A percentile compares a stretch with the other conserved stretches of the same genome.
phyloP scores from a whole-genome alignment of 2,329 filamentous ascomycete species.

The Colletotrichum tofieldiae region DNA sequence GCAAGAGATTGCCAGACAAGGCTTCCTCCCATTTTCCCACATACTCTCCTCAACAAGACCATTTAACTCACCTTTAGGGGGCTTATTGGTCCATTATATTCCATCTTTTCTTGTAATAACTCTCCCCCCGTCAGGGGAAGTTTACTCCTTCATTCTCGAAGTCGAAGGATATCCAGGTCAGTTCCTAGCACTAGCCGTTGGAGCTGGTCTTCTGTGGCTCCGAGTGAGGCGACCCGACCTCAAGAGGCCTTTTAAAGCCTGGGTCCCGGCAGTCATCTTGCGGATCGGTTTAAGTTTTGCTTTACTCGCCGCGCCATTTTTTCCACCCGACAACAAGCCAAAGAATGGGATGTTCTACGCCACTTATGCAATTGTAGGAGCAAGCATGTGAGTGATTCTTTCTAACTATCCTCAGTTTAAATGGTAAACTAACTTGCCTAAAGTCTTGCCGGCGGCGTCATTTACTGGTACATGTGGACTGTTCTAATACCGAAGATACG shows the following conservation, averaged over 20 bases:
- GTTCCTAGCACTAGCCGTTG: slow-evolving; percentile 71
- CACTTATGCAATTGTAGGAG: slow-evolving; percentile 68
- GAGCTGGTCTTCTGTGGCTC: slow-evolving; percentile 72
- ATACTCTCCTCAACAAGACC: slow-evolving; percentile 76
- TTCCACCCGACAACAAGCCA: slow-evolving; percentile 67
- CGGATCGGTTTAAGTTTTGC: slow-evolving; percentile 68
- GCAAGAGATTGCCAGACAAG: slow-evolving; percentile 81
- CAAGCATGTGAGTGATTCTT: slow-evolving; percentile 64
- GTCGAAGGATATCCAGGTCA: slow-evolving; percentile 79
- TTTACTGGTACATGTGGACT: slow-evolving; percentile 81
- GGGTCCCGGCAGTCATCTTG: slow-evolving; percentile 72
- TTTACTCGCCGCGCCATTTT: slow-evolving; percentile 74
- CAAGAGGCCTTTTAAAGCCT: slow-evolving; percentile 76
- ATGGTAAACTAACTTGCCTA: slow-evolving; percentile 5
- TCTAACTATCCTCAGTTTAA: background rate
- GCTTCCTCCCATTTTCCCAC: slow-evolving; percentile 76
- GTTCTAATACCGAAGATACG: slow-evolving; percentile 71
- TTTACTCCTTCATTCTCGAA: slow-evolving; percentile 82
- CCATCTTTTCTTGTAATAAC: slow-evolving; percentile 78
- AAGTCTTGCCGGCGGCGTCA: slow-evolving; percentile 71
- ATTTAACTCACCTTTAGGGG: slow-evolving; percentile 77
- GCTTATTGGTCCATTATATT: slow-evolving; percentile 78
- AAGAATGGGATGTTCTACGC: slow-evolving; percentile 66
- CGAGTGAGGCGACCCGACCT: slow-evolving; percentile 73
- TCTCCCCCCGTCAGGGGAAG: slow-evolving; percentile 74